Base-by-base conservation (phyloP, 1,284 basidiomycete genomes). In the Ustilago loliicola region DNA sequence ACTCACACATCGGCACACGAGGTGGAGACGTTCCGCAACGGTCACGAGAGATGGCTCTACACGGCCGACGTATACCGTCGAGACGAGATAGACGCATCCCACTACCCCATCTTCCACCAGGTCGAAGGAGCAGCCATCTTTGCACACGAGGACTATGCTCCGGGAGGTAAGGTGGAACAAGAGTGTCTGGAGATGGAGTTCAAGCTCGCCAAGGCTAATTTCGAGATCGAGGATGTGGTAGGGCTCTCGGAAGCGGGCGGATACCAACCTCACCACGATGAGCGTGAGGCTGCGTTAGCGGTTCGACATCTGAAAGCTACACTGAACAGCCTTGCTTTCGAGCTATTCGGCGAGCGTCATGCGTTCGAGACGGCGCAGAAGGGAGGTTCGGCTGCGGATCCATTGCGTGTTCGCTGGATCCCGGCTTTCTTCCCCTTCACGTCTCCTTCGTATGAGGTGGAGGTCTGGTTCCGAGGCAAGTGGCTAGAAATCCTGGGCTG, bases 101-200 rank as follows among this genome's bases (percentile, higher is more conserved):
- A 99, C 87, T 98, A 98, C 87, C 97, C 97, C 21, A 93, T 98
- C 51, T 99, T 99, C 87, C 97, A 99, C 88, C 97, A 99, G 88
- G 95, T 98, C 89, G 97, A 99, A 87, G 97, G 96, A 34, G 95
- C 96, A 23, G 89, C 91, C 50, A 91, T 98, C 57, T 95, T 93
- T 79, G 29, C 57, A 0, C 54, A 59, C n/a, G 58, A 61, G 0
- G 87, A 89, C 38, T 82, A 82, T 52, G 88, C 90, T 61, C 88
- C 90, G 1, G 84, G 79, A 32, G 83, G 77, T 0, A 59, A 73
- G 21, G 80, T 87, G 27, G 82, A 85, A 88, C 87, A 88, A 53
- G 90, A 92, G 67, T 89, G 93, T 68, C 89, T 90, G 70, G 91
- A 92, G 73, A 93, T 89, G 79, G 85, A 86, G 64, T 67, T 80